These are phyloP conservation scores for Aspergillus heteromorphus DNA, from an alignment of 495 filamentous ascomycete genomes.

Conservation along the genomic window DNA sequence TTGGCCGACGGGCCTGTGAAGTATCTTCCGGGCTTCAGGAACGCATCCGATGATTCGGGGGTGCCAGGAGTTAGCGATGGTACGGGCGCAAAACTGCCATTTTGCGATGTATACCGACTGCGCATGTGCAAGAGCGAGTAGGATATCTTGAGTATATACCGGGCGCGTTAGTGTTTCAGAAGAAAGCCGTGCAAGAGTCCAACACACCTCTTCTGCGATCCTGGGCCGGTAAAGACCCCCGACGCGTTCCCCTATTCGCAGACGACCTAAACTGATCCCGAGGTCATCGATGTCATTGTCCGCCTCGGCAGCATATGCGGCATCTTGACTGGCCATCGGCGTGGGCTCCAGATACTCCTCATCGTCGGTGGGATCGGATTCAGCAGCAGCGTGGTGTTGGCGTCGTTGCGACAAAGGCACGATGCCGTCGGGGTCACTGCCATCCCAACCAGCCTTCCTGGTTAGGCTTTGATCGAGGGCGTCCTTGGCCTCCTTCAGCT, in stretches of 20 bases:
- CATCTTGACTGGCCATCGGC: conserved; percentile 51
- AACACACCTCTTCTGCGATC: conserved; percentile 2
- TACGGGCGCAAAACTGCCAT: background rate
- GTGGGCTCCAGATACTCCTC: conserved; percentile 18
- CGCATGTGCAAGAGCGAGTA: background rate
- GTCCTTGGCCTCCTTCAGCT: conserved; percentile 68
- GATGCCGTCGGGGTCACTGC: no score
- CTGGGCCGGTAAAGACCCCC: conserved; percentile 28
- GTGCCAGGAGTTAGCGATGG: background rate
- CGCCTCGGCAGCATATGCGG: conserved; percentile 59
- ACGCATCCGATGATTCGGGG: background rate
- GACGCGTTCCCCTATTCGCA: conserved; percentile 68
- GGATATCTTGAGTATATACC: background rate
- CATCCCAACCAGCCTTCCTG: no score
- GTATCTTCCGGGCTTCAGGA: background rate
- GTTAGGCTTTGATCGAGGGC: conserved; percentile 56
- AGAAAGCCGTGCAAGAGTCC: background rate
- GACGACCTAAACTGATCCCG: conserved; percentile 62
- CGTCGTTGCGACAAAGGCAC: background rate
- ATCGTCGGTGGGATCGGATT: background rate
- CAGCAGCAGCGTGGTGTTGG: background rate
- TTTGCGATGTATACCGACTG: background rate
- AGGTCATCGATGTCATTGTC: conserved; percentile 61
- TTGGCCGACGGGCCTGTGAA: background rate
- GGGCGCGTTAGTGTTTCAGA: background rate